Evolutionary conservation across 352 stramenopile species (phyloP), one percentile per base, ranked within the genome.

Genomic region (Globisporangium rhizosaccharum): DNA sequence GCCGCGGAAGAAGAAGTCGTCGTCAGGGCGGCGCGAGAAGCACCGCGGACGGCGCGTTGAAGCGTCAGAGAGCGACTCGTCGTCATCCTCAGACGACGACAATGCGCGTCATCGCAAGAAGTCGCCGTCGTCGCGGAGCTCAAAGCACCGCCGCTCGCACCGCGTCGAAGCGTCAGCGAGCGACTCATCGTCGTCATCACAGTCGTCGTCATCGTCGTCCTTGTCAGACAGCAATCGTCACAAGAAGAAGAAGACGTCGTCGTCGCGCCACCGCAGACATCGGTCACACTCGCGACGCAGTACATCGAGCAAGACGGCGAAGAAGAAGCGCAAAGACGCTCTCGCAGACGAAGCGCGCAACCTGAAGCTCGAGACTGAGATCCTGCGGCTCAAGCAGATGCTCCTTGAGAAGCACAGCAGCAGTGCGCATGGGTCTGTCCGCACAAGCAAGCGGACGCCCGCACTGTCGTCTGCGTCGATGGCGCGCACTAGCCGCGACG

Each of bases 361-460:
- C 54, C 65, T 57, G 7, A 42, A 78, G 25, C 57, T 90, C 5
- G 79, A 88, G 52, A 75, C 75, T 55, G 82, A 92, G 59, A 90
- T 92, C 44, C 55, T 90, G 61, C 79, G 82, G 11, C 70, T 92
- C n/a, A 80, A 90, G 59, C 71, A 87, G 36, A 75, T 92, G 64
- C 76, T 92, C 15, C 56, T 84, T 11, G 70, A 89, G 45, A 82
- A 85, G 49, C 79, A 69, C 36, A 66, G 49, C 42, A 58, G 33
- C 33, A 39, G 11, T 12, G 7, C 10, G 7, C 33, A 39, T 12
- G 33, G 33, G 28, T 23, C 44, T 1, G 44, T 47, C 12, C 44
- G 44, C 11, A 4, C 44, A 14, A 49, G 59, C 36, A 53, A 60
- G n/a, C n/a, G 36, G 36, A 48, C 37, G 6, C 52, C 59, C 6